Evolutionary conservation across 108 stramenopile genomes (phyloP).

Genomic region (Fragilaria crotonensis): DNA sequence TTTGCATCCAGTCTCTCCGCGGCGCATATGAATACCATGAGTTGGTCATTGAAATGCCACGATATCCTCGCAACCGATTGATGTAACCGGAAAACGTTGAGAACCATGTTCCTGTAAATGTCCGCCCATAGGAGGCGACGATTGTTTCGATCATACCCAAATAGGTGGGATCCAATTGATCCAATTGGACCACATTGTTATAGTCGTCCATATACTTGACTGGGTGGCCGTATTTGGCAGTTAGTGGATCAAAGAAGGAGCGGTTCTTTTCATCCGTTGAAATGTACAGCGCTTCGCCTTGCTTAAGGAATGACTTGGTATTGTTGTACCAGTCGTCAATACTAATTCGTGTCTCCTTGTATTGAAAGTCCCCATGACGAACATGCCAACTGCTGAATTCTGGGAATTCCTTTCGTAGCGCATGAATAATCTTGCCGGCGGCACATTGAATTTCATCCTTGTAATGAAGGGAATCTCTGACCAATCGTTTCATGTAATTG

Average conservation of each 20-base stretch:
- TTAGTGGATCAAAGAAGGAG: slow-evolving; percentile 73
- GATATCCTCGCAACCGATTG: slow-evolving; percentile 73
- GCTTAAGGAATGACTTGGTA: slow-evolving; percentile 56
- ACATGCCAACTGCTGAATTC: slow-evolving; percentile 75
- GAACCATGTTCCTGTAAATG: slow-evolving; percentile 89
- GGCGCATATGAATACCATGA: slow-evolving; percentile 49
- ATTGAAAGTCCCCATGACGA: slow-evolving; percentile 84
- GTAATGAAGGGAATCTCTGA: slow-evolving; percentile 80
- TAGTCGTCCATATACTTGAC: slow-evolving; percentile 76
- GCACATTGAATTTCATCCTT: slow-evolving; percentile 75
- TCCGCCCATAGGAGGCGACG: slow-evolving; percentile 75
- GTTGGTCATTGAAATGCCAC: slow-evolving; percentile 53
- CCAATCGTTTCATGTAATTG: slow-evolving; percentile 73
- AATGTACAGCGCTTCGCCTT: slow-evolving; percentile 61
- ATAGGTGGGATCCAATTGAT: slow-evolving; percentile 74
- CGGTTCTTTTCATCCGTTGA: slow-evolving; percentile 82
- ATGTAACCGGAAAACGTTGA: slow-evolving; percentile 94
- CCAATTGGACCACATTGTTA: slow-evolving; percentile 38
- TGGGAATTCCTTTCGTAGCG: slow-evolving; percentile 48
- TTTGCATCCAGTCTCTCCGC: slow-evolving; percentile 45
- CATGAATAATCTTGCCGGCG: slow-evolving; percentile 74
- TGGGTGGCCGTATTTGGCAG: slow-evolving; percentile 47
- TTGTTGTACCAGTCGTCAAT: slow-evolving; percentile 73
- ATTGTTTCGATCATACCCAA: slow-evolving; percentile 92
- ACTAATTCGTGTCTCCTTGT: slow-evolving; percentile 65